Conservation (phyloP, 2,329 filamentous ascomycete species). For the Hypoxylon sp. region DNA sequence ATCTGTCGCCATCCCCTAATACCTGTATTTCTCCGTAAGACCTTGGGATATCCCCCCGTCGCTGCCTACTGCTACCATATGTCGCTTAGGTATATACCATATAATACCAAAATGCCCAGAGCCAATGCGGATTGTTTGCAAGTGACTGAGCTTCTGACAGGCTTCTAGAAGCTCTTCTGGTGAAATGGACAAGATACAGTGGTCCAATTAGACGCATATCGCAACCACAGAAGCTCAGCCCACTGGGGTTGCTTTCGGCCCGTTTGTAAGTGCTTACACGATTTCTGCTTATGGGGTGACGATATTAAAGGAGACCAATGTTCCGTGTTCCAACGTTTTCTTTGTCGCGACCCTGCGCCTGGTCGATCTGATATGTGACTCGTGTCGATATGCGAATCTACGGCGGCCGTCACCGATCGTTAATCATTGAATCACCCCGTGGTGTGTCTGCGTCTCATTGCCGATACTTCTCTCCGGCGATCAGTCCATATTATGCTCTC, state of each 20-base stretch:
- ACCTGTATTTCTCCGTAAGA: slow-evolving; percentile 4
- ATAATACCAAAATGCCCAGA: not conserved
- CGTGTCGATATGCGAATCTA: slow-evolving; percentile 15
- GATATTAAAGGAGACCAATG: not conserved
- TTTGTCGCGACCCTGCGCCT: slow-evolving; percentile 15
- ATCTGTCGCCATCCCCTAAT: not conserved
- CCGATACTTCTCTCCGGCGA: not conserved
- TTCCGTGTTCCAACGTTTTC: slow-evolving; percentile 12
- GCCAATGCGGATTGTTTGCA: not conserved
- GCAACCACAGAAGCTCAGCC: not conserved
- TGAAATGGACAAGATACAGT: not conserved
- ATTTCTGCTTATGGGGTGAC: not conserved
- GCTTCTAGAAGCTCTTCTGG: slow-evolving; percentile 32
- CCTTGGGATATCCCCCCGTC: not conserved
- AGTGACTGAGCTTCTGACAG: slow-evolving; percentile 13
- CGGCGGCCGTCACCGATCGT: not conserved
- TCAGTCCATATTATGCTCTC: not conserved
- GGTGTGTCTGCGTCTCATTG: not conserved
- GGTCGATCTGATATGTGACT: slow-evolving; percentile 9
- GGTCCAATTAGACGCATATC: slow-evolving; percentile 13
- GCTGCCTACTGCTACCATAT: not conserved
- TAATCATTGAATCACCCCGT: too few species aligned
- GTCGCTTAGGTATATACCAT: not conserved
- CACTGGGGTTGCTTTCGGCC: slow-evolving; percentile 24
- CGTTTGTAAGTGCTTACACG: slow-evolving; percentile 19